Evolutionary conservation across 768 basidiomycete genomes (phyloP), one percentile per base, ranked within the genome.

Genomic region (Collybia sordida): DNA sequence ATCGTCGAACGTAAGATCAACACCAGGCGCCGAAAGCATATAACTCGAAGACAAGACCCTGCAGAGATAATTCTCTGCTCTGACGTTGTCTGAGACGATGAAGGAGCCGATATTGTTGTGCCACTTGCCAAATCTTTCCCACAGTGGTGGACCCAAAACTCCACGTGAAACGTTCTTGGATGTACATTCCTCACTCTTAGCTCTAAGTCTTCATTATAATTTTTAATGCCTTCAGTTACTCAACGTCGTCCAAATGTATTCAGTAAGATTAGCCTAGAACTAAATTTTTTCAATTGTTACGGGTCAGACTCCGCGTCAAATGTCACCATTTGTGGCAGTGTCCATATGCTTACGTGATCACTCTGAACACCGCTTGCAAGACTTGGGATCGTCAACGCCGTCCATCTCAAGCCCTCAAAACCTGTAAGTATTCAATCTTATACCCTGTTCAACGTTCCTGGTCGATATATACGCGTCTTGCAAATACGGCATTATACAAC

Each of bases 1-100:
- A 54, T 81, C 84, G 62, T 87, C 86, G 66, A 85, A 85, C 47
- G 75, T 67, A 60, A 85, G 67, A 62, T 85, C 83, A 56, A 85
- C 68, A 55, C 82, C 57, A 45, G 81, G 66, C 54, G 79, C 74
- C 48, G 85, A 79, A 49, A 85, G 74, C 84, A 86, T 86, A 65
- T 59, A 77, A 57, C 52, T 21, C 34, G 45, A 49, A 28, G 47
- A 47, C 43, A 31, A 22, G 15, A 37, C 28, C 18, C 8, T 43
- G 50, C 41, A 45, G 39, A 18, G 31, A 31, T 31, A 31, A n/a
- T n/a, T 52, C 42, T 23, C 57, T 39, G 17, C 19, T 14, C 36
- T 31, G 50, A 35, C 39, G 47, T 40, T 31, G 53, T 48, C 38
- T 47, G 24, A 42, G 49, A 45, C 45, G 25, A 48, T 45, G 50